Evolutionary conservation across 495 filamentous ascomycete species (phyloP).

Genomic region (Penicillium desertorum): DNA sequence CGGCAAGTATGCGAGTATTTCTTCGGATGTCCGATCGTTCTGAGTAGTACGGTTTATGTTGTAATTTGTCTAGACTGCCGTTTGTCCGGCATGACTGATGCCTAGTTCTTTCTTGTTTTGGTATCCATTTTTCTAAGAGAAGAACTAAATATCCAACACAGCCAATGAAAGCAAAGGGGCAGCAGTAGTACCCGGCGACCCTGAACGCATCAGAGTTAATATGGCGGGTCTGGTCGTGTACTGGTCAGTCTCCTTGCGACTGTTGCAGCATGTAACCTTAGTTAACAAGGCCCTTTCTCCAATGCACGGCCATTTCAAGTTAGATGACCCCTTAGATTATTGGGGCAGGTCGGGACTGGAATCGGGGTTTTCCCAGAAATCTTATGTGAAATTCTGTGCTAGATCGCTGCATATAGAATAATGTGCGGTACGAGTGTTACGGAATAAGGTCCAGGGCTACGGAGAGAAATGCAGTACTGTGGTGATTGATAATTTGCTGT

Average conservation of each 20-base stretch:
- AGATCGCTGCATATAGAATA: constrained; percentile 42
- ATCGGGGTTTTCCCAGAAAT: constrained; percentile 41
- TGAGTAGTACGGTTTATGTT: not conserved
- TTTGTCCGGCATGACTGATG: not conserved
- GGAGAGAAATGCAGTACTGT: constrained; percentile 22
- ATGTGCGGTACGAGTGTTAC: constrained; percentile 40
- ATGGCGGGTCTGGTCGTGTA: no score
- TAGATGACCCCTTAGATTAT: constrained; percentile 44
- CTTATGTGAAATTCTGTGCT: constrained; percentile 29
- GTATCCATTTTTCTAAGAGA: constrained; percentile 1
- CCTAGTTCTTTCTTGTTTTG: not conserved
- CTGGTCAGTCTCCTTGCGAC: no score
- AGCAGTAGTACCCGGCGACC: no score
- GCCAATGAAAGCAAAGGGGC: no score
- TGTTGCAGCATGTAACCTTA: no score
- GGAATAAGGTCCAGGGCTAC: constrained; percentile 27
- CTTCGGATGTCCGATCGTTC: not conserved
- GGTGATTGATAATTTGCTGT: not conserved
- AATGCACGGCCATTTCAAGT: constrained; percentile 24
- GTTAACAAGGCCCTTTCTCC: constrained; percentile 30
- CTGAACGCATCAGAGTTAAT: no score
- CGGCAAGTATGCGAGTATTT: not conserved
- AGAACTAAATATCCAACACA: no score
- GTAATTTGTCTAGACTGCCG: not conserved
- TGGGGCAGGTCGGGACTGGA: constrained; percentile 40